A percentile compares a stretch with the other conserved stretches of the same genome.
Conservation (phyloP, 2,329 filamentous ascomycete species). For the Aspergillus tamarii region DNA sequence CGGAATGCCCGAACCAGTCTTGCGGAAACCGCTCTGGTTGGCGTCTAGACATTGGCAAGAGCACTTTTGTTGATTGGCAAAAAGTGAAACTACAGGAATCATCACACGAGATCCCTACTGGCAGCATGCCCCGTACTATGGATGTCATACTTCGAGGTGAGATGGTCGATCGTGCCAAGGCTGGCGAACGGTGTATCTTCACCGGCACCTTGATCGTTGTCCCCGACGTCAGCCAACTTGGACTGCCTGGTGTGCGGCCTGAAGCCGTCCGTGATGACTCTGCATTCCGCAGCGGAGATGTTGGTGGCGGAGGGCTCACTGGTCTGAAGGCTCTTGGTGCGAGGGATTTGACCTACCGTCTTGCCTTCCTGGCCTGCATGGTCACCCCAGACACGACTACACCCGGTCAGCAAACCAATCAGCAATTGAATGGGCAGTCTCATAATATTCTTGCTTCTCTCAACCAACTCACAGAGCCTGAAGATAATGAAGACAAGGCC, state of each 20-base stretch:
- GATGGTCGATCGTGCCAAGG: constrained; percentile 96
- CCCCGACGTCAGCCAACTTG: constrained; percentile 92
- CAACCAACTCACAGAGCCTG: constrained; percentile 70
- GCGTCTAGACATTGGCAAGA: constrained; percentile 95
- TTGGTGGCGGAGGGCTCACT: constrained; percentile 79
- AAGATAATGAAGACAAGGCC: constrained; percentile 79
- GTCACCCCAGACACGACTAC: constrained; percentile 85
- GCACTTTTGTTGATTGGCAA: constrained; percentile 98
- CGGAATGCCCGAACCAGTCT: constrained; percentile 84
- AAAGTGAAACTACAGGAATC: constrained; percentile 98
- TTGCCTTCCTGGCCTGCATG: constrained; percentile 98
- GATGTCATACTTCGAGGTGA: constrained; percentile 95
- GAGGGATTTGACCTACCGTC: constrained; percentile 88
- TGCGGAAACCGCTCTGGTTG: constrained; percentile 92
- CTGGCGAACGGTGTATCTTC: constrained; percentile 97
- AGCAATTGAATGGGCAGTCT: constrained; percentile 71
- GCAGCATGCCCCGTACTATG: constrained; percentile 97
- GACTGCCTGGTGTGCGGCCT: constrained; percentile 80
- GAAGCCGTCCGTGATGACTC: constrained; percentile 83
- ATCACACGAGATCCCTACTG: constrained; percentile 95
- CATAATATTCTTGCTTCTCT: constrained; percentile 83
- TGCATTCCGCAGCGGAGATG: constrained; percentile 75
- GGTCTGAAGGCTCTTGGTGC: constrained; percentile 93
- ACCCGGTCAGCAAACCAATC: constrained; percentile 72
- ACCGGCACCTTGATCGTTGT: constrained; percentile 95